Evolutionary conservation across 352 stramenopile genomes (phyloP).

Genomic region (Phytophthora idaei): DNA sequence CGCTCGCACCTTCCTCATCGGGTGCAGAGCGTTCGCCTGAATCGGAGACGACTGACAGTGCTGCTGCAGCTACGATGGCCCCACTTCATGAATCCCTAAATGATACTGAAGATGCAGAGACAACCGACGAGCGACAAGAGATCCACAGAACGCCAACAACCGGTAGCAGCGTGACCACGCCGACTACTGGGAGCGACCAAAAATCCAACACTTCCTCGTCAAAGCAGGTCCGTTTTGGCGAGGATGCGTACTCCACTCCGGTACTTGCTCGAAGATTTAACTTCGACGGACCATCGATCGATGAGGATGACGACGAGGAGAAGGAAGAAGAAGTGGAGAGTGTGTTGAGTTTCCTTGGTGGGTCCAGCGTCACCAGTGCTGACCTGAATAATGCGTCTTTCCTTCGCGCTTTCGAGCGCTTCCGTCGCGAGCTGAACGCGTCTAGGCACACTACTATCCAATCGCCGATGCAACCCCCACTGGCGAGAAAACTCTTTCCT

Average conservation of each 20-base stretch:
- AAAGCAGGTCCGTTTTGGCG: constrained; percentile 64
- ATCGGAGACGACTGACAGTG: neutral
- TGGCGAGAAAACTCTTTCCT: constrained; percentile 34
- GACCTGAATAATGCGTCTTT: constrained; percentile 69
- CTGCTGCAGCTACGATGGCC: constrained; percentile 4
- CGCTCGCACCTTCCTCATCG: constrained; percentile 31
- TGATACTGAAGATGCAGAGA: constrained; percentile 2
- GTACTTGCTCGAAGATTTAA: constrained; percentile 64
- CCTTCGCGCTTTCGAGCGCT: constrained; percentile 52
- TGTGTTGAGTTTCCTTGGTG: constrained; percentile 54
- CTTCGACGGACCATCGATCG: constrained; percentile 61
- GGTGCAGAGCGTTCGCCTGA: constrained; percentile 17
- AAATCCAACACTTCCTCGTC: constrained; percentile 40
- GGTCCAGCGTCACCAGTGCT: constrained; percentile 54
- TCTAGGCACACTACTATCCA: constrained; percentile 6
- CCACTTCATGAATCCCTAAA: constrained; percentile 5
- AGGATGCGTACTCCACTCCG: constrained; percentile 58
- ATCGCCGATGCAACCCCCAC: constrained; percentile 6
- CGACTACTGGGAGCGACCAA: constrained; percentile 58
- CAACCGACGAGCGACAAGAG: constrained; percentile 2
- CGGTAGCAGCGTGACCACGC: constrained; percentile 38
- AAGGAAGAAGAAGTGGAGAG: constrained; percentile 40
- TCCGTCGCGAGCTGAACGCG: constrained; percentile 45
- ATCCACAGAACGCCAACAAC: constrained; percentile 29
- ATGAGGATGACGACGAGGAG: constrained; percentile 47